phyloP scores from a whole-genome alignment of 345 rosid genomes.

The Euphorbia peplus region DNA sequence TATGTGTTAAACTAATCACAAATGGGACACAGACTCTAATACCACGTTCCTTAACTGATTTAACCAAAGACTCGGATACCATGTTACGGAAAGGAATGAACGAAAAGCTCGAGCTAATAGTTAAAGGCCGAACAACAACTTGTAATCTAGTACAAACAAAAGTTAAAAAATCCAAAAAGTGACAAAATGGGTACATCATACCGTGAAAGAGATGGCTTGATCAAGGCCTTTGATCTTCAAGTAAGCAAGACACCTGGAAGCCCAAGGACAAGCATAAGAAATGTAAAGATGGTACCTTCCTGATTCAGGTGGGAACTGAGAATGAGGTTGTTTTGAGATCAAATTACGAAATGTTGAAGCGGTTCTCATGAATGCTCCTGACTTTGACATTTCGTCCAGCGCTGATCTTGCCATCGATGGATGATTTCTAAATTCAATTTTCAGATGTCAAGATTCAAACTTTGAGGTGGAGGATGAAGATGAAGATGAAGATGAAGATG shows the following conservation, averaged over 20 bases:
- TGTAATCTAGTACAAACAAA: too few species aligned
- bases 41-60: too few species aligned
- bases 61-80: too few species aligned
- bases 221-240: constrained; percentile 85
- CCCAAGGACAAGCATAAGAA: constrained; percentile 98
- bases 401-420: constrained; percentile 89
- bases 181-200: too few species aligned
- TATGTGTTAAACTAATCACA: too few species aligned
- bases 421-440: too few species aligned
- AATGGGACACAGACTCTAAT: too few species aligned
- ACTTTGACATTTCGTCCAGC: constrained; percentile 62
- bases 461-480: too few species aligned
- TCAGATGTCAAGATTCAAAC: neutral
- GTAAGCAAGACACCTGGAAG: constrained; percentile 78
- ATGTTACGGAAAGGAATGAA: too few species aligned
- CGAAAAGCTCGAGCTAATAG: too few species aligned
- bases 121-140: too few species aligned
- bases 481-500: neutral
- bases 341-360: constrained; percentile 82
- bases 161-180: too few species aligned
- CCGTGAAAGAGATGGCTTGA: constrained; percentile 72
- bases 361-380: constrained; percentile 72
- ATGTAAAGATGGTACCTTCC: constrained; percentile 92
- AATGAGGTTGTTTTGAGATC: constrained; percentile 51
- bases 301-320: constrained; percentile 73